Base-by-base conservation (phyloP, 352 stramenopile species). In the Albugo laibachii region DNA sequence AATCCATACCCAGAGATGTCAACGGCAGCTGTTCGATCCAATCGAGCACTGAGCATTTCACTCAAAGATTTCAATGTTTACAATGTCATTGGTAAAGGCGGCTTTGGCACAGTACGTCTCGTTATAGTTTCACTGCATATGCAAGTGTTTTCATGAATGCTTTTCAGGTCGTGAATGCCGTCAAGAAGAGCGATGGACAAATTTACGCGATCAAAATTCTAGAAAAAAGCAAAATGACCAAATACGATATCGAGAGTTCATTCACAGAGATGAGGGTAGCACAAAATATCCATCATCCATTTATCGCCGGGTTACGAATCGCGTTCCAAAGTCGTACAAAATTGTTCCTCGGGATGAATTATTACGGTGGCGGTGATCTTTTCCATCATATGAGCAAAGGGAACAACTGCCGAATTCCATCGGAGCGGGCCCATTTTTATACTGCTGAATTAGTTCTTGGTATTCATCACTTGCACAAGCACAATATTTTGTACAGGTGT, bases 401-500 rank as follows among this genome's bases (percentile, higher is more conserved):
- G 13, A 65, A 75, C 14, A 89, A 70, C 48, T 92, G 75, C 39
- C 63, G 74, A 56, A 89, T 92, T 78, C 70, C 72, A 3, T 57
- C 71, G 2, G 62, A 81, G 24, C 78, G 83, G 11, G 80, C 80
- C 10, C 79, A 89, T 53, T 92, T 97, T 56, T 97, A 97, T 63
- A 79, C 80, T 35, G 89, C 89, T 6, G 89, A 97, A 56, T 66
- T 97, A 38, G 78, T 91, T 34, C 61, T 95, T 11, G 89, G 77
- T 18, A 91, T 97, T 49, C 81, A 92, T 47, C 83, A 95, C 42
- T 61, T 97, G 53, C 89, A 97, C 59, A 66, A 93, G 46, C 79
- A 92, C 55, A 76, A 97, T 56, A 96, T 97, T 63, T 68, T 97
- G 12, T 97, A 97, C 63, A 65, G 81, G 66, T 78, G 24, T 31